Evolutionary conservation across 805 yeast genomes (phyloP).

Genomic region (Clavispora fructus): DNA sequence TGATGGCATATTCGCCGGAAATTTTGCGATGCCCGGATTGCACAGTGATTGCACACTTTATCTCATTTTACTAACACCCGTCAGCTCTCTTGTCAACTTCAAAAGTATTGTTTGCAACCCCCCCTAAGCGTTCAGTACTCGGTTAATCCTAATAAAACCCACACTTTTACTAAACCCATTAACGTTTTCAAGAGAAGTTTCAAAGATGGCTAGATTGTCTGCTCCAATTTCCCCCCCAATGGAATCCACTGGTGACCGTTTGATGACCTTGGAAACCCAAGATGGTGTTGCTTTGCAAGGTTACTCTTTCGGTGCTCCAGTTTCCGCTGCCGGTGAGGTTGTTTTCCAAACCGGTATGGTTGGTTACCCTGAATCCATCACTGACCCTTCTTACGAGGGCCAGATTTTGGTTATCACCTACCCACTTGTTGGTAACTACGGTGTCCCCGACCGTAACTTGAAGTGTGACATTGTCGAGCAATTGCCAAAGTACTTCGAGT

Average conservation of each 20-base stretch:
- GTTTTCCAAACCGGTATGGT: slow-evolving; percentile 99
- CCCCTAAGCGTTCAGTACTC: background rate
- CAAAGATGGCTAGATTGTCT: slow-evolving; percentile 44
- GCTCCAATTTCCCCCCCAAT: slow-evolving; percentile 89
- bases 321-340: slow-evolving; percentile 89
- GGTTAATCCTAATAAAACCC: background rate
- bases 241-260: slow-evolving; percentile 74
- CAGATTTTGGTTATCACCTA: slow-evolving; percentile 95
- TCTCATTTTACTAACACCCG: background rate
- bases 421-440: slow-evolving; percentile 97
- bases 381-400: slow-evolving; percentile 98
- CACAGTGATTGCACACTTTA: background rate
- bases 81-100: background rate
- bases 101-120: background rate
- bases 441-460: slow-evolving; percentile 85
- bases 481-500: slow-evolving; percentile 90
- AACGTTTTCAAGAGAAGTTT: slow-evolving; percentile 1
- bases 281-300: slow-evolving; percentile 88
- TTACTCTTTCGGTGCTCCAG: slow-evolving; percentile 93
- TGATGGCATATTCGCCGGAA: background rate
- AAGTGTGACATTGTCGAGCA: slow-evolving; percentile 69
- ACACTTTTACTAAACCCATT: background rate
- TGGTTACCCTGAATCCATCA: slow-evolving; percentile 96
- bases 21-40: background rate
- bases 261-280: slow-evolving; percentile 83